These are phyloP conservation scores for Leishmania tarentolae DNA, from an alignment of 208 protist species.

Conservation along the genomic window DNA sequence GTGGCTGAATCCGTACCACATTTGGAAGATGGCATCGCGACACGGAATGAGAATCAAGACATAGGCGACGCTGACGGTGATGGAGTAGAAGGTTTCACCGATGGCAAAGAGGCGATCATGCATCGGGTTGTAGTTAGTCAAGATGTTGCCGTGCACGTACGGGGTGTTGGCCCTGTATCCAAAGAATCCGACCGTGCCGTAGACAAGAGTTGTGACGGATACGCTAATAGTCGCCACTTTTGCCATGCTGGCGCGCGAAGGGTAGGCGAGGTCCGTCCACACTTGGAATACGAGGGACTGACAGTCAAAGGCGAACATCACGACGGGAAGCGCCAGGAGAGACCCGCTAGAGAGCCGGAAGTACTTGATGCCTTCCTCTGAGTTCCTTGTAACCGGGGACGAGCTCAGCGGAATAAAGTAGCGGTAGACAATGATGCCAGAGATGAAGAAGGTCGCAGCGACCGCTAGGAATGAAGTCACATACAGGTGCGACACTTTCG, in stretches of 20 bases:
- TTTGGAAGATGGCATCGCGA: slow-evolving; percentile 59
- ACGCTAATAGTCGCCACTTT: slow-evolving; percentile 64
- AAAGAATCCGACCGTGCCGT: slow-evolving; percentile 64
- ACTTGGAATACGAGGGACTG: slow-evolving; percentile 76
- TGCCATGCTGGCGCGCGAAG: slow-evolving; percentile 42
- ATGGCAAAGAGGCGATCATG: slow-evolving; percentile 53
- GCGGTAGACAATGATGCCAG: slow-evolving; percentile 56
- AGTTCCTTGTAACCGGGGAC: neutral
- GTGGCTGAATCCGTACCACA: slow-evolving; percentile 62
- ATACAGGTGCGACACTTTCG: slow-evolving; percentile 44
- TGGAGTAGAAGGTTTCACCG: slow-evolving; percentile 47
- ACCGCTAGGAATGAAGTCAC: slow-evolving; percentile 58
- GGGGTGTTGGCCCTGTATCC: slow-evolving; percentile 55
- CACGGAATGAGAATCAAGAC: slow-evolving; percentile 68
- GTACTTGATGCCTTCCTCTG: slow-evolving; percentile 33
- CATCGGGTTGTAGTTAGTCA: slow-evolving; percentile 70
- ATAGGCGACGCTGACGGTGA: slow-evolving; percentile 66
- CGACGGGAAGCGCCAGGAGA: slow-evolving; percentile 53
- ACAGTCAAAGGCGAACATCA: slow-evolving; percentile 82
- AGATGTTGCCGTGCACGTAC: slow-evolving; percentile 70
- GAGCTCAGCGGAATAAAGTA: slow-evolving; percentile 45
- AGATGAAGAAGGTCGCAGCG: slow-evolving; percentile 57
- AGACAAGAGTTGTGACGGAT: slow-evolving; percentile 50
- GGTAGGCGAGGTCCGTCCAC: slow-evolving; percentile 37
- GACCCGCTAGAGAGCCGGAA: slow-evolving; percentile 41